phyloP scores from a whole-genome alignment of 2,329 filamentous ascomycete genomes.

The Taxawa tesnikishii region DNA sequence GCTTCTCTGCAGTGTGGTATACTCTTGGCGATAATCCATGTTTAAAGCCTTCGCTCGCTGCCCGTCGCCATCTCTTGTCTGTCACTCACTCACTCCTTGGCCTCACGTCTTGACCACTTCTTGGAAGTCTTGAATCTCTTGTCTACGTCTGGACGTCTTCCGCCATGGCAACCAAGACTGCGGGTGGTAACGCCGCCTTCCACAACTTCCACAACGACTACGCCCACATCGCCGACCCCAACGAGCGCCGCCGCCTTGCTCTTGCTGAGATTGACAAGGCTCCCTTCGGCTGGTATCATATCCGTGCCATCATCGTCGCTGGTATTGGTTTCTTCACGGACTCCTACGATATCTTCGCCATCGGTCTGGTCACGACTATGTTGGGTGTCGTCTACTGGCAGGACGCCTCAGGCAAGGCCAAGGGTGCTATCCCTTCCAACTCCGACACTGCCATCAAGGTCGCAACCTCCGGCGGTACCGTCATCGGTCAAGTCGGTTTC shows the following conservation, averaged over 20 bases:
- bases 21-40: too few species aligned
- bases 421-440: slow-evolving; percentile 46
- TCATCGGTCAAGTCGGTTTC: slow-evolving; percentile 71
- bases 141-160: background rate
- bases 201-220: slow-evolving; percentile 72
- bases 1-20: too few species aligned
- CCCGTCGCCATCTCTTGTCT: too few species aligned
- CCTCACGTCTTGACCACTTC: background rate
- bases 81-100: background rate
- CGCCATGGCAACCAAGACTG: slow-evolving; percentile 28
- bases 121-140: too few species aligned
- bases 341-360: slow-evolving; percentile 67
- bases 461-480: slow-evolving; percentile 70
- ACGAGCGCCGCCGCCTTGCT: slow-evolving; percentile 66
- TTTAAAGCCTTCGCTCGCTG: too few species aligned
- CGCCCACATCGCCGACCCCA: slow-evolving; percentile 52
- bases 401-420: slow-evolving; percentile 20
- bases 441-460: slow-evolving; percentile 79
- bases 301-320: slow-evolving; percentile 63
- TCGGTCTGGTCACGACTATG: slow-evolving; percentile 62
- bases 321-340: slow-evolving; percentile 86
- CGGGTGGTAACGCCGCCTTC: slow-evolving; percentile 57
- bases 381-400: slow-evolving; percentile 67
- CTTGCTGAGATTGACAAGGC: slow-evolving; percentile 74
- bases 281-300: slow-evolving; percentile 74